Conservation (phyloP, 805 yeast species). For the Kluyveromyces aestuarii region DNA sequence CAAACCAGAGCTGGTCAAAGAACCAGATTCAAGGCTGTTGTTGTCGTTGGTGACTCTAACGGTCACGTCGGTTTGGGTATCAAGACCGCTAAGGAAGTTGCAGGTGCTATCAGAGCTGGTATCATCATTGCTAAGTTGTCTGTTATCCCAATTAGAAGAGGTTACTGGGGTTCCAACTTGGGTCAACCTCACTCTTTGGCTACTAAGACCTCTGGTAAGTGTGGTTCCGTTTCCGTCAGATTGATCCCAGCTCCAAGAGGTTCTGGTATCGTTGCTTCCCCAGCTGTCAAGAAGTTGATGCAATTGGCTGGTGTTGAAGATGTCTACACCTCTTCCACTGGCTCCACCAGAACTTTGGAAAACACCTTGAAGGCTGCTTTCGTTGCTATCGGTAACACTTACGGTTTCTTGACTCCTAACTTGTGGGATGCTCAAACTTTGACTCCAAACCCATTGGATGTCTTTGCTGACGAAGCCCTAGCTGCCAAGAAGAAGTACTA, state of each 20-base stretch:
- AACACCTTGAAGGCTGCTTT: slow-evolving; percentile 99
- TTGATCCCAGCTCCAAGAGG: slow-evolving; percentile 99
- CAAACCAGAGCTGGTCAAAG: slow-evolving; percentile 99
- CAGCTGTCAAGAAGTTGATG: slow-evolving; percentile 97
- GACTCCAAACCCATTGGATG: slow-evolving; percentile 89
- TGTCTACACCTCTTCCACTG: slow-evolving; percentile 97
- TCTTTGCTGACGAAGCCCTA: slow-evolving; percentile 79
- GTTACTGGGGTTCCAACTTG: slow-evolving; percentile 99
- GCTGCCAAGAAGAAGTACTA: slow-evolving; percentile 70
- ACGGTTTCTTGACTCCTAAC: slow-evolving; percentile 99
- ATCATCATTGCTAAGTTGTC: slow-evolving; percentile 98
- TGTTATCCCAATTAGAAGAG: slow-evolving; percentile 99
- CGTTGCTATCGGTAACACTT: slow-evolving; percentile 99
- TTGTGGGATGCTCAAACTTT: slow-evolving; percentile 86
- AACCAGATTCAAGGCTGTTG: slow-evolving; percentile 99
- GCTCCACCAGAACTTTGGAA: slow-evolving; percentile 99
- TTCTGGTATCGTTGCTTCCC: slow-evolving; percentile 99
- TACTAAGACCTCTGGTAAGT: slow-evolving; percentile 97
- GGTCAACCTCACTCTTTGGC: slow-evolving; percentile 99
- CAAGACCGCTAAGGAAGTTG: slow-evolving; percentile 99
- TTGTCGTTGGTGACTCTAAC: slow-evolving; percentile 98
- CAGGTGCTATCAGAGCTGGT: slow-evolving; percentile 99
- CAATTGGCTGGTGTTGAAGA: slow-evolving; percentile 99
- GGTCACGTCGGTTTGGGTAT: slow-evolving; percentile 99
- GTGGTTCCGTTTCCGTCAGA: slow-evolving; percentile 99